These are phyloP conservation scores for Sarocladiaceae sp. DNA, from an alignment of 2,329 filamentous ascomycete genomes.

Conservation along the genomic window DNA sequence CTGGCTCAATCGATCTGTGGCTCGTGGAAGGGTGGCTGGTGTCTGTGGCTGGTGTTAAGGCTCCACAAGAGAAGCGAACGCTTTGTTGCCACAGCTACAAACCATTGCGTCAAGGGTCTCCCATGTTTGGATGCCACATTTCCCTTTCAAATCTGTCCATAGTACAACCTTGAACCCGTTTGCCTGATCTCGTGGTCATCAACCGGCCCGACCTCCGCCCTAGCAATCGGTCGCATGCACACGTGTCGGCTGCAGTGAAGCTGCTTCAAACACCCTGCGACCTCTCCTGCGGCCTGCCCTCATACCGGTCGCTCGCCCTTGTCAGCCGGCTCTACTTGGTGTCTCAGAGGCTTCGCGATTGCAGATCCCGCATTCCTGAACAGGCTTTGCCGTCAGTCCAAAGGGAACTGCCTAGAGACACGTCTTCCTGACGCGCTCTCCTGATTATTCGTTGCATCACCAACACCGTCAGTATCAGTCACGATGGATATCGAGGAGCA, in stretches of 20 bases:
- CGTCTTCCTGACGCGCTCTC: not conserved
- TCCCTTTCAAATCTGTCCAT: conserved; percentile 7
- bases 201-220: not conserved
- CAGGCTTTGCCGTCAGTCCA: not conserved
- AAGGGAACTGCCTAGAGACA: not conserved
- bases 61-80: not conserved
- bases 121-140: conserved; percentile 8
- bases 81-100: conserved; percentile 15
- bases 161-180: not conserved
- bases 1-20: too few relatives aligned
- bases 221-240: not conserved
- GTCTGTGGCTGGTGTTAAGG: not conserved
- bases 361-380: conserved; percentile 5
- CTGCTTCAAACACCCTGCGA: not conserved
- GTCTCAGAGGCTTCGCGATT: conserved; percentile 2
- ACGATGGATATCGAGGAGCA: conserved; percentile 75
- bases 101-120: conserved; percentile 13
- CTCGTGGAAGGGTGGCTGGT: not conserved
- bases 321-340: conserved; percentile 1
- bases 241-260: conserved; percentile 2
- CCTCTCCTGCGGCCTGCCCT: not conserved
- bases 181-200: not conserved
- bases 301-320: not conserved
- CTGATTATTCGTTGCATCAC: not conserved
- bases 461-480: conserved; percentile 14